phyloP scores from a whole-genome alignment of 2,329 filamentous ascomycete genomes.

The Monosporascus cannonballus region DNA sequence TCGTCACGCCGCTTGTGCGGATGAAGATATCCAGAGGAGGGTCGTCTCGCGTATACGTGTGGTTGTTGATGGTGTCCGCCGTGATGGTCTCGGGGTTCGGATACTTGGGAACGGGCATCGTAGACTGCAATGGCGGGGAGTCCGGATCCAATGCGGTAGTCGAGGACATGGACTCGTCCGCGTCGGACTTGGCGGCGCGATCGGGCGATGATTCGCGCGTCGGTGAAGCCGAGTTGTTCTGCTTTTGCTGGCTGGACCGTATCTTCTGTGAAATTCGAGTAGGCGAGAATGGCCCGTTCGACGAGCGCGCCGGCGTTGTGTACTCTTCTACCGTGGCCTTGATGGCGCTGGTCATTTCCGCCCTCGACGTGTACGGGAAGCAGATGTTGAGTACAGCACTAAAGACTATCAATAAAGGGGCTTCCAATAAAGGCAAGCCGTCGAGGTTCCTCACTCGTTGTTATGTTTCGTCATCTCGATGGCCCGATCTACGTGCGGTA shows the following conservation, averaged over 20 bases:
- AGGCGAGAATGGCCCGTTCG: constrained; percentile 74
- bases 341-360: constrained; percentile 90
- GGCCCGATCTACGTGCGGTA: constrained; percentile 81
- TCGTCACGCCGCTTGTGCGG: constrained; percentile 85
- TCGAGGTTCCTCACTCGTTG: constrained; percentile 52
- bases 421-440: not conserved
- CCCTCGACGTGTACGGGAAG: constrained; percentile 93
- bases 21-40: constrained; percentile 89
- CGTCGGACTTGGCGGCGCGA: constrained; percentile 39
- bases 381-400: constrained; percentile 78
- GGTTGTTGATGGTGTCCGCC: constrained; percentile 69
- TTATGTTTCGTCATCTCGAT: constrained; percentile 85
- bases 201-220: constrained; percentile 45
- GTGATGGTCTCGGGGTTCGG: constrained; percentile 84
- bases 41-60: constrained; percentile 81
- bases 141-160: constrained; percentile 53
- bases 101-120: constrained; percentile 32
- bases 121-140: constrained; percentile 37
- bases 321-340: constrained; percentile 83
- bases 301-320: constrained; percentile 61
- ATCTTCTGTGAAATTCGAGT: constrained; percentile 84
- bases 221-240: constrained; percentile 39
- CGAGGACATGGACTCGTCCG: constrained; percentile 52
- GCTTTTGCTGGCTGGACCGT: constrained; percentile 56
- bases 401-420: constrained; percentile 4